These are phyloP conservation scores for Letharia lupina DNA, from an alignment of 495 filamentous ascomycete genomes.

Conservation along the genomic window DNA sequence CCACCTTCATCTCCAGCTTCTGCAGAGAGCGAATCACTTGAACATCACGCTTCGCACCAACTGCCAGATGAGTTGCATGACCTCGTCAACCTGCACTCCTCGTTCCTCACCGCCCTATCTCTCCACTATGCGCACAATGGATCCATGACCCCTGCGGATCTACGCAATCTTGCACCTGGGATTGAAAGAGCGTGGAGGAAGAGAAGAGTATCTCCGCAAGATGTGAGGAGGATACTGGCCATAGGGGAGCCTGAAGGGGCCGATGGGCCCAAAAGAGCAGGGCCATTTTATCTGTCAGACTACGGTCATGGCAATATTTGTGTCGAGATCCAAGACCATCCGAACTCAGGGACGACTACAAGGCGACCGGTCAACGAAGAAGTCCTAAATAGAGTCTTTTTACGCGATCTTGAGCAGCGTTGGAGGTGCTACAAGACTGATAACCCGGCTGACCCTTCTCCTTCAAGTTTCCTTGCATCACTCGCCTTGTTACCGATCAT, in stretches of 20 bases:
- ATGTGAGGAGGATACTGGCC: slow-evolving; percentile 50
- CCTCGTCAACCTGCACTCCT: slow-evolving; percentile 26
- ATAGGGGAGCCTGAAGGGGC: slow-evolving; percentile 33
- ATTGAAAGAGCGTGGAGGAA: slow-evolving; percentile 54
- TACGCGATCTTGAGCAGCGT: slow-evolving; percentile 37
- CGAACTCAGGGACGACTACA: slow-evolving; percentile 37
- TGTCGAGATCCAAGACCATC: slow-evolving; percentile 30
- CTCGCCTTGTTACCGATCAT: slow-evolving; percentile 50
- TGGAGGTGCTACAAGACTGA: slow-evolving; percentile 33
- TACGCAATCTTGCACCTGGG: slow-evolving; percentile 45
- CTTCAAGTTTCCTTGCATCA: slow-evolving; percentile 39
- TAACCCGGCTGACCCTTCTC: slow-evolving; percentile 23
- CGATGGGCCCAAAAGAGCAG: slow-evolving; percentile 12
- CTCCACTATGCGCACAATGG: slow-evolving; percentile 59
- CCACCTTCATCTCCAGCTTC: slow-evolving; percentile 19
- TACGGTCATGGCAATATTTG: slow-evolving; percentile 49
- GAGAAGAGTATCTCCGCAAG: slow-evolving; percentile 47
- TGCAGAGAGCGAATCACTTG: background rate
- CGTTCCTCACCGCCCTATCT: slow-evolving; percentile 42
- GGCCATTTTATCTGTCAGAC: slow-evolving; percentile 45
- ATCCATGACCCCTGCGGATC: slow-evolving; percentile 47
- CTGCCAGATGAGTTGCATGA: slow-evolving; percentile 24
- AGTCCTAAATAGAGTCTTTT: slow-evolving; percentile 46
- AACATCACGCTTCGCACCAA: background rate
- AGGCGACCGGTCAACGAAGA: slow-evolving; percentile 47